phyloP scores from a whole-genome alignment of 108 stramenopile genomes.

The Schizochytrium sp. region DNA sequence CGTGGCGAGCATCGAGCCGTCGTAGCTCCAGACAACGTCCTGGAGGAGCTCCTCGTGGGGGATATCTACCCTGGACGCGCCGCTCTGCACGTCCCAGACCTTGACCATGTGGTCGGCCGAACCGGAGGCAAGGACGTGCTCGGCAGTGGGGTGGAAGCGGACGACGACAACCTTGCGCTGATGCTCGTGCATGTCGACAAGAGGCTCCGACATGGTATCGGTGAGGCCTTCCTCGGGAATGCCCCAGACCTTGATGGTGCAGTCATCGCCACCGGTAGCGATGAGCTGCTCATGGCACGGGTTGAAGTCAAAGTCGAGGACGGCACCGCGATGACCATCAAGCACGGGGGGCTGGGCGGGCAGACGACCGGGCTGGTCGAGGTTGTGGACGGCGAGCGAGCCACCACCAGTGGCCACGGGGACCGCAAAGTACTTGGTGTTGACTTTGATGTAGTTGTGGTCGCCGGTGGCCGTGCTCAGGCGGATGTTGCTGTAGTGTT shows the following conservation, averaged over 20 bases:
- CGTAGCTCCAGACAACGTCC: conserved; percentile 87
- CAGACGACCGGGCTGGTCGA: conserved; percentile 76
- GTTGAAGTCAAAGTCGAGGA: conserved; percentile 93
- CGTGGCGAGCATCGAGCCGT: conserved; percentile 73
- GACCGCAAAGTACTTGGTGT: conserved; percentile 91
- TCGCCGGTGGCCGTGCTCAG: conserved; percentile 89
- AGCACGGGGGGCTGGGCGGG: conserved; percentile 64
- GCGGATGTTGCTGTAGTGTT: conserved; percentile 51
- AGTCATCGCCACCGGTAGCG: conserved; percentile 48
- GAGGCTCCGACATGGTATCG: conserved; percentile 65
- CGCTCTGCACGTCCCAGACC: conserved; percentile 90
- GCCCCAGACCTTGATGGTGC: conserved; percentile 89
- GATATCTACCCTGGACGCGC: conserved; percentile 53
- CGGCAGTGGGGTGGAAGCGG: conserved; percentile 83
- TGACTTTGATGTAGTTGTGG: conserved; percentile 97
- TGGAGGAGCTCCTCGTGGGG: conserved; percentile 71
- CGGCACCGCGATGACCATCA: conserved; percentile 79
- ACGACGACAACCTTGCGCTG: conserved; percentile 81
- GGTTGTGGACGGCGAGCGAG: conserved; percentile 71
- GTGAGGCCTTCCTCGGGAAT: conserved; percentile 86
- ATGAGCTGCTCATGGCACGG: neutral
- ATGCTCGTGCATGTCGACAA: conserved; percentile 81
- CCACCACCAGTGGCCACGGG: conserved; percentile 88
- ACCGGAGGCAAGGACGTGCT: conserved; percentile 72
- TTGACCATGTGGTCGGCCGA: conserved; percentile 78